phyloP scores from a whole-genome alignment of 129 eudicot species.

The Escallonia rubra region DNA sequence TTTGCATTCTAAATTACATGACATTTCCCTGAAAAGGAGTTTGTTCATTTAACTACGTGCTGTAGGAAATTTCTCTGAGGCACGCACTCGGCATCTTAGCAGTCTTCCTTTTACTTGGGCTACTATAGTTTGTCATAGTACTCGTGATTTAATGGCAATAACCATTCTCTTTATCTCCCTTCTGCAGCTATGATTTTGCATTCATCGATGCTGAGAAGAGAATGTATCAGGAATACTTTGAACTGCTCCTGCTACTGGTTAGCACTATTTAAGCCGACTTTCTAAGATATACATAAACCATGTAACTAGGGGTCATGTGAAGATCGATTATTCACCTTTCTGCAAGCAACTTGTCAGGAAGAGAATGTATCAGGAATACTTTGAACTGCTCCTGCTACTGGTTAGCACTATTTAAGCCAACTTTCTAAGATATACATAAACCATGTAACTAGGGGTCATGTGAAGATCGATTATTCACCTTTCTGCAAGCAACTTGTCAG shows the following conservation, averaged over 20 bases:
- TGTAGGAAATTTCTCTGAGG: too few species aligned
- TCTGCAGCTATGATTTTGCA: constrained; percentile 86
- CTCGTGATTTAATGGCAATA: not conserved
- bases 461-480: not conserved
- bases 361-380: constrained; percentile 86
- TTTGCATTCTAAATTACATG: not conserved
- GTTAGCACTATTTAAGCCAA: constrained; percentile 27
- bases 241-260: constrained; percentile 79
- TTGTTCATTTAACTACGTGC: not conserved
- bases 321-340: not conserved
- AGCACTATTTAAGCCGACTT: constrained; percentile 4
- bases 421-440: too few species aligned
- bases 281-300: too few species aligned
- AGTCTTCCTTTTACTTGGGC: not conserved
- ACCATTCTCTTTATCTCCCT: not conserved
- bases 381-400: constrained; percentile 78
- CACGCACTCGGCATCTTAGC: too few species aligned
- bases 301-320: too few species aligned
- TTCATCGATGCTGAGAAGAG: constrained; percentile 96
- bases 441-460: too few species aligned
- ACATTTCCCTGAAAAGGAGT: not conserved
- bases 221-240: constrained; percentile 89
- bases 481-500: not conserved
- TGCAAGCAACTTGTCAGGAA: too few species aligned
- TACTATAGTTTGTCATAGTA: not conserved